Percentiles rank a stretch among this genome's conserved stretches.
These are phyloP conservation scores for Mortierella hygrophila DNA, from an alignment of 192 early-diverging fungal genomes.

Conservation along the genomic window DNA sequence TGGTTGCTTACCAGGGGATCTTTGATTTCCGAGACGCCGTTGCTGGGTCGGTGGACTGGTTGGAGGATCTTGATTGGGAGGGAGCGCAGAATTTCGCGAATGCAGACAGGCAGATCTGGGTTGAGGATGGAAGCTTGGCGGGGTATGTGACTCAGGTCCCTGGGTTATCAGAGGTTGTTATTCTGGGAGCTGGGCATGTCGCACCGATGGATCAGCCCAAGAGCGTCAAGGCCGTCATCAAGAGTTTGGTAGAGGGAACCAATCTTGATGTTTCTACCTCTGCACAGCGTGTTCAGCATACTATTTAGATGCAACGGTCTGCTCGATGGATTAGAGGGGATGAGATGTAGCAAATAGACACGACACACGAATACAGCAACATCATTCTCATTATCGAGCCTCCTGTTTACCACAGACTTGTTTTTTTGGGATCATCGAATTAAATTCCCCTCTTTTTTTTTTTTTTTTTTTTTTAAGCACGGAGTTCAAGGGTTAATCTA, in stretches of 20 bases:
- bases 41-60: slow-evolving; percentile 74
- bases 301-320: neutral
- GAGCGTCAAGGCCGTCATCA: slow-evolving; percentile 57
- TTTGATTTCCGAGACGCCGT: slow-evolving; percentile 90
- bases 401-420: no score
- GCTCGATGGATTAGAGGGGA: no score
- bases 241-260: slow-evolving; percentile 53
- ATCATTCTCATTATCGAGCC: no score
- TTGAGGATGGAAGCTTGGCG: slow-evolving; percentile 47
- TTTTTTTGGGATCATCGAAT: no score
- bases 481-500: no score
- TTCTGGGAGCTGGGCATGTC: slow-evolving; percentile 83
- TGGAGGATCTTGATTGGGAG: slow-evolving; percentile 68
- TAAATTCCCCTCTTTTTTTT: no score
- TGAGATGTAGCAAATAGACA: no score
- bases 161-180: slow-evolving; percentile 67
- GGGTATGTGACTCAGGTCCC: slow-evolving; percentile 72
- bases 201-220: slow-evolving; percentile 75
- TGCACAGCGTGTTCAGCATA: neutral
- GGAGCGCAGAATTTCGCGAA: slow-evolving; percentile 63
- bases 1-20: slow-evolving; percentile 81
- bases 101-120: slow-evolving; percentile 64
- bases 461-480: no score
- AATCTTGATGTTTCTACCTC: neutral
- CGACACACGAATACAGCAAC: no score